Conservation (phyloP, 306 rosid species). For the Cajanus cajan region DNA sequence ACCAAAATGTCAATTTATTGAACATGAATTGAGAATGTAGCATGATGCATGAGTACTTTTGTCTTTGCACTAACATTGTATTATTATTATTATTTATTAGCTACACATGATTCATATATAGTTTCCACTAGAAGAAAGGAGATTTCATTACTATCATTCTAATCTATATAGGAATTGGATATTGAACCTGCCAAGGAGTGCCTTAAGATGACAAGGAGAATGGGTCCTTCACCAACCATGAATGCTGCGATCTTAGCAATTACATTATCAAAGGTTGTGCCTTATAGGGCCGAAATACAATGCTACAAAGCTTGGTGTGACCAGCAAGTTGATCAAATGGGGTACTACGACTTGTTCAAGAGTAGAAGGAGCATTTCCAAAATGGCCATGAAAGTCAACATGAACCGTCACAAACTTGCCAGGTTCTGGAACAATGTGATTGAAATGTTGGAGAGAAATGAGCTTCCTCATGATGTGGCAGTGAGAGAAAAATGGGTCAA, state of each 20-base stretch:
- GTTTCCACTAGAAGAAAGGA: not conserved
- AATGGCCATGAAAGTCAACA: constrained; percentile 49
- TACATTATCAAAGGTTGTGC: constrained; percentile 47
- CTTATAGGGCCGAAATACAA: constrained; percentile 64
- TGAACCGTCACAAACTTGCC: constrained; percentile 66
- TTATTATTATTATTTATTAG: not conserved
- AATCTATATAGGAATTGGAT: constrained; percentile 47
- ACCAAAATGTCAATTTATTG: not conserved
- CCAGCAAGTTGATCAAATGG: constrained; percentile 47
- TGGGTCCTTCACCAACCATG: constrained; percentile 52
- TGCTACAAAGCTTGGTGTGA: constrained; percentile 66
- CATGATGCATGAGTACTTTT: not conserved
- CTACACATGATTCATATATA: not conserved
- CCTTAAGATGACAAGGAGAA: constrained; percentile 52
- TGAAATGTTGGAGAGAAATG: constrained; percentile 47
- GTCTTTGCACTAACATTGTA: not conserved
- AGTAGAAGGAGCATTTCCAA: constrained; percentile 36
- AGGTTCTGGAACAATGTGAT: constrained; percentile 60
- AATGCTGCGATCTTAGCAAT: constrained; percentile 55
- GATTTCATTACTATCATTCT: not conserved
- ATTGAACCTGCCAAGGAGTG: constrained; percentile 48
- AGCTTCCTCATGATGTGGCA: constrained; percentile 59
- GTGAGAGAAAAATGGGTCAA: constrained; percentile 58
- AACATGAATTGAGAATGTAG: not conserved
- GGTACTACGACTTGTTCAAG: constrained; percentile 78